Percentiles rank a stretch among this genome's conserved stretches.
These are phyloP conservation scores for Cardamine occulta DNA, from an alignment of 345 rosid species.

Conservation along the genomic window DNA sequence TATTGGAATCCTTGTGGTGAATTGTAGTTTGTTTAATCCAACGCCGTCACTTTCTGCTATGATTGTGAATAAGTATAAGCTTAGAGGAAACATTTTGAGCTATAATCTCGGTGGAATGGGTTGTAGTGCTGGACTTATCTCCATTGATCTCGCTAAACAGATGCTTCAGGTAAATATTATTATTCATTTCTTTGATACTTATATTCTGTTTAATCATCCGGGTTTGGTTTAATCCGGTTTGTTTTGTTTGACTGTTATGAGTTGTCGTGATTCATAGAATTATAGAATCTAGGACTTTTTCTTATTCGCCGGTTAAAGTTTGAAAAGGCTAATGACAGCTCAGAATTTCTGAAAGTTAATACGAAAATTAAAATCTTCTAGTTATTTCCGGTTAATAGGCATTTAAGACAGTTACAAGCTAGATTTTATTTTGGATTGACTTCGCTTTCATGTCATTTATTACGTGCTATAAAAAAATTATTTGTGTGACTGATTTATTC, in stretches of 20 bases:
- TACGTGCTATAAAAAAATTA: constrained; percentile 4
- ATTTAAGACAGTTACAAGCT: constrained; percentile 21
- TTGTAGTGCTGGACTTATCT: constrained; percentile 61
- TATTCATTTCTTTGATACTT: neutral
- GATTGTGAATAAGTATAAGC: constrained; percentile 55
- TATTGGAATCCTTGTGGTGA: constrained; percentile 56
- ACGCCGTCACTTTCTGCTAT: constrained; percentile 56
- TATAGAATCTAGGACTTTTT: constrained; percentile 18
- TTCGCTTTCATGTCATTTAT: constrained; percentile 26
- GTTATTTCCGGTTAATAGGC: neutral
- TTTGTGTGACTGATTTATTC: neutral
- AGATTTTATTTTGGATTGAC: neutral
- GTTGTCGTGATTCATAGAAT: constrained; percentile 1
- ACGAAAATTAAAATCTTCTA: neutral
- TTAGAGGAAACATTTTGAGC: constrained; percentile 51
- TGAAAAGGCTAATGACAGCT: constrained; percentile 36
- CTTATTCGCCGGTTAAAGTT: neutral
- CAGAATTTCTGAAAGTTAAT: neutral
- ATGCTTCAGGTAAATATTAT: constrained; percentile 53
- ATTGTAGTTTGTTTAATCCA: constrained; percentile 58
- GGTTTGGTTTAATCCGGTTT: constrained; percentile 21
- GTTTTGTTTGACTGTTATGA: neutral
- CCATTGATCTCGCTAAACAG: constrained; percentile 64
- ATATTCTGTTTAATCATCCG: constrained; percentile 4
- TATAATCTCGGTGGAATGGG: constrained; percentile 71